Conservation (phyloP, 2,329 filamentous ascomycete species). For the Xenosphaeropsis pyriputrescens region DNA sequence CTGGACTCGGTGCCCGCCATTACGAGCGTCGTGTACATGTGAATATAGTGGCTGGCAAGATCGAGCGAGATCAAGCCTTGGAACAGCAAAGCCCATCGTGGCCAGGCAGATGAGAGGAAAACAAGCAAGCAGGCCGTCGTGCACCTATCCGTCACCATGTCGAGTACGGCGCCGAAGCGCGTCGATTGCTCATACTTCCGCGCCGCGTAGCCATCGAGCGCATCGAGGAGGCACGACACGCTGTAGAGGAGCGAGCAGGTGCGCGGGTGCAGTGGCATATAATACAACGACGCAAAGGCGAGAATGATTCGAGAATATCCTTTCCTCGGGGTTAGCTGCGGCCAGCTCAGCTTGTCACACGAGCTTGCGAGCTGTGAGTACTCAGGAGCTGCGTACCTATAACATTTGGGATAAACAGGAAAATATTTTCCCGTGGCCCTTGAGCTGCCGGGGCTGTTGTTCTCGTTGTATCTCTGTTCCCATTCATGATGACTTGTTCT, state of each 20-base stretch:
- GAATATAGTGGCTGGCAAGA: constrained; percentile 93
- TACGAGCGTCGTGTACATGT: constrained; percentile 91
- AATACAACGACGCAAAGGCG: constrained; percentile 86
- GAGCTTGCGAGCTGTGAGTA: background rate
- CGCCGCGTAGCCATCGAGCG: constrained; percentile 87
- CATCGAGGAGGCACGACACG: constrained; percentile 88
- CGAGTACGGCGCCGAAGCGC: constrained; percentile 87
- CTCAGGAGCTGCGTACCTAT: constrained; percentile 48
- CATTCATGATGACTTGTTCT: constrained; percentile 22
- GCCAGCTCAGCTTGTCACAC: background rate
- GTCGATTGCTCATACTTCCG: constrained; percentile 80
- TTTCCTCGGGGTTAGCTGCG: constrained; percentile 18
- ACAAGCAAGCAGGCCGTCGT: constrained; percentile 91
- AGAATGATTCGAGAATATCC: constrained; percentile 68
- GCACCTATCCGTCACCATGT: constrained; percentile 98
- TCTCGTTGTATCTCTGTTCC: constrained; percentile 26
- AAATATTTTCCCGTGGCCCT: constrained; percentile 59
- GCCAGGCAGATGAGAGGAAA: constrained; percentile 88
- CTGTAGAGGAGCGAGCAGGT: constrained; percentile 87
- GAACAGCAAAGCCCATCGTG: constrained; percentile 86
- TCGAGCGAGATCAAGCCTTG: constrained; percentile 87
- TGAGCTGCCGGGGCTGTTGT: constrained; percentile 20
- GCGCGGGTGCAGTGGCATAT: constrained; percentile 97
- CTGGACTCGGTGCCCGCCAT: constrained; percentile 68
- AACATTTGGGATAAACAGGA: constrained; percentile 68